Base-by-base conservation (phyloP, 2,329 filamentous ascomycete species). In the Fusarium fracticaudum region DNA sequence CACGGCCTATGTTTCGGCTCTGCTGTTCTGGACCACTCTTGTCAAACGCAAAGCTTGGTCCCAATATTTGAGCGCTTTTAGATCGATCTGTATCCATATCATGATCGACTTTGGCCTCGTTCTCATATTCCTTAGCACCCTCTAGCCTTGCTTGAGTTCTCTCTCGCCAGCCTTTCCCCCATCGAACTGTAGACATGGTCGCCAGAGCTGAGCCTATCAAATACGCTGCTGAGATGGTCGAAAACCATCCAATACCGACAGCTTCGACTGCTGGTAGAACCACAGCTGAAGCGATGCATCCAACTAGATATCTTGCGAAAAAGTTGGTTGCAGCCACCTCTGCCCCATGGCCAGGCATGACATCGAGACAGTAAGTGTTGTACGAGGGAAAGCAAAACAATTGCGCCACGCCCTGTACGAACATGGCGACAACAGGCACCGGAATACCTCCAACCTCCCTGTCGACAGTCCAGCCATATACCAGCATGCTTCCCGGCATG, bases 271-370 rank as follows among this genome's bases (percentile, higher is more conserved):
- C 92, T 0, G 94, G 94, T 64, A 96, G 84, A 62, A 93, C 93
- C 4, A 90, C 89, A 0, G 92, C 93, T 6, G 91, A 93, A 0
- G 90, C 93, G 9, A 89, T 82, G 17, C 92, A 93, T 2, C 91
- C 93, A 74, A 95, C 93, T 11, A 94, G 79, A 80, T 96, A 96
- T 11, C 94, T 87, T 58, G 93, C 86, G 77, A 94, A 90, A 81
- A 95, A 96, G 80, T 96, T 96, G 0, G 93, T 92, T 1, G 93
- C 93, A 48, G 94, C 90, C 8, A 96, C 92, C 78, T 96, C 93
- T 8, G 91, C 89, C 48, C 90, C 90, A 37, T 88, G 85, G 3
- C 86, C 86, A 1, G 80, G 92, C 91, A 95, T 94, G 18, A 96
- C 93, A 80, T 96, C 93, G 45, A 96, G 83, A 79, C 93, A 95